These are phyloP conservation scores for Aspergillus spinulosporus DNA, from an alignment of 2,329 filamentous ascomycete genomes.

Conservation along the genomic window DNA sequence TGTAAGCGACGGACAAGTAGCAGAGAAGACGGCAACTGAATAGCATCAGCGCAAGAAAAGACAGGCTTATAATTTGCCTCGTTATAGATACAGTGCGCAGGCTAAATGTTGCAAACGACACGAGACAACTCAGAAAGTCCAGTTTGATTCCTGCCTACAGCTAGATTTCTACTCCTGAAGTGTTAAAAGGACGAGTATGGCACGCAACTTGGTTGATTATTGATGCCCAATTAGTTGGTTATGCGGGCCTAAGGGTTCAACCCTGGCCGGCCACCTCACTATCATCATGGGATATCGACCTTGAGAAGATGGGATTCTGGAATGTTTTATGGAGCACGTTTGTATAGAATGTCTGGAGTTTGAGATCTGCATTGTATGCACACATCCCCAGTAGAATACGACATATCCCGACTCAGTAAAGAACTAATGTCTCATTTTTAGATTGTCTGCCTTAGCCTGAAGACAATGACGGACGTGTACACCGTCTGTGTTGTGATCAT, in stretches of 20 bases:
- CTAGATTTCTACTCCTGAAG: too few relatives aligned
- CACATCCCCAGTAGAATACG: background rate
- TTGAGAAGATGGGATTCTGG: background rate
- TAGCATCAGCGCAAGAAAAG: too few relatives aligned
- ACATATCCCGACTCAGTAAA: background rate
- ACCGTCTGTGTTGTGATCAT: background rate
- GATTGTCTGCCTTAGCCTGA: background rate
- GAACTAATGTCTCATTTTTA: background rate
- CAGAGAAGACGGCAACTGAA: background rate
- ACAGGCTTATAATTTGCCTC: conserved; percentile 3
- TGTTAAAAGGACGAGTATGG: background rate
- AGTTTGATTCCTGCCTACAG: too few relatives aligned
- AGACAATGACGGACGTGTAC: too few relatives aligned
- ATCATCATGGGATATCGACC: background rate
- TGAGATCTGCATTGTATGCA: background rate
- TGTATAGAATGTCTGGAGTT: background rate
- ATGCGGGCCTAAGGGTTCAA: conserved; percentile 1
- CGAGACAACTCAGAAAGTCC: too few relatives aligned
- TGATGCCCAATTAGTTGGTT: conserved; percentile 13
- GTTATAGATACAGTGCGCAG: background rate
- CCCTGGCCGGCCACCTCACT: background rate
- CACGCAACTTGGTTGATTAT: background rate
- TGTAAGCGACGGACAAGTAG: conserved; percentile 23
- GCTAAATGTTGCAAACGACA: too few relatives aligned
- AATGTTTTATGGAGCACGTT: background rate